These are phyloP conservation scores for Penicillium sp. DNA, from an alignment of 2,329 filamentous ascomycete genomes.

Conservation along the genomic window DNA sequence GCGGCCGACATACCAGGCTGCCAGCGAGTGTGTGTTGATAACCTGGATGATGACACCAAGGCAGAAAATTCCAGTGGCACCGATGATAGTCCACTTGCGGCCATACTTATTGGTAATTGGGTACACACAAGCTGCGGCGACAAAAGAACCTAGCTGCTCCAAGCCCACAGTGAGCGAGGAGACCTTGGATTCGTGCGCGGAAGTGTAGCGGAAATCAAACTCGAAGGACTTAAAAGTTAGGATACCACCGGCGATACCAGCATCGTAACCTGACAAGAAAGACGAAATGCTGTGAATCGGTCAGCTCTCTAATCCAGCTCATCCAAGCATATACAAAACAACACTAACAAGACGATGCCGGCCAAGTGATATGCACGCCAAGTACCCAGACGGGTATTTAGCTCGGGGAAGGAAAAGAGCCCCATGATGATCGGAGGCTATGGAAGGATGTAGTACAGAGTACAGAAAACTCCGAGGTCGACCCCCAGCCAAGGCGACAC, in stretches of 20 bases:
- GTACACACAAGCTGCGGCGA: conserved; percentile 48
- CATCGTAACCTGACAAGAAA: conserved; percentile 34
- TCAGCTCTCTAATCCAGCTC: background rate
- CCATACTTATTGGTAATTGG: conserved; percentile 46
- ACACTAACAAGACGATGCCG: conserved; percentile 22
- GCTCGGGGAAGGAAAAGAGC: conserved; percentile 17
- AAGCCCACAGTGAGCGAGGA: conserved; percentile 48
- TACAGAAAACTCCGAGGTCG: background rate
- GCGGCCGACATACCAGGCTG: conserved; percentile 46
- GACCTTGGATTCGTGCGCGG: conserved; percentile 36
- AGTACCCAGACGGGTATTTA: conserved; percentile 21
- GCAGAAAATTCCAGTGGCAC: conserved; percentile 45
- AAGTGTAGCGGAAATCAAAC: conserved; percentile 38
- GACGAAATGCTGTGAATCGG: conserved; percentile 12
- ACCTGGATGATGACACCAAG: conserved; percentile 45
- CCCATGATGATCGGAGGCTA: conserved; percentile 12
- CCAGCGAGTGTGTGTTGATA: conserved; percentile 43
- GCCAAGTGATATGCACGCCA: conserved; percentile 24
- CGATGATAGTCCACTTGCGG: conserved; percentile 43
- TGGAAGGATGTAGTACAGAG: background rate
- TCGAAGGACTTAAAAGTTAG: conserved; percentile 44
- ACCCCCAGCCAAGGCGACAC: conserved; percentile 4
- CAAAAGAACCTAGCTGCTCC: conserved; percentile 51
- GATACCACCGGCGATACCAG: conserved; percentile 39
- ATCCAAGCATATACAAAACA: background rate